These are phyloP conservation scores for Populus hybrid DNA, from an alignment of 441 rosid genomes.

Conservation along the genomic window DNA sequence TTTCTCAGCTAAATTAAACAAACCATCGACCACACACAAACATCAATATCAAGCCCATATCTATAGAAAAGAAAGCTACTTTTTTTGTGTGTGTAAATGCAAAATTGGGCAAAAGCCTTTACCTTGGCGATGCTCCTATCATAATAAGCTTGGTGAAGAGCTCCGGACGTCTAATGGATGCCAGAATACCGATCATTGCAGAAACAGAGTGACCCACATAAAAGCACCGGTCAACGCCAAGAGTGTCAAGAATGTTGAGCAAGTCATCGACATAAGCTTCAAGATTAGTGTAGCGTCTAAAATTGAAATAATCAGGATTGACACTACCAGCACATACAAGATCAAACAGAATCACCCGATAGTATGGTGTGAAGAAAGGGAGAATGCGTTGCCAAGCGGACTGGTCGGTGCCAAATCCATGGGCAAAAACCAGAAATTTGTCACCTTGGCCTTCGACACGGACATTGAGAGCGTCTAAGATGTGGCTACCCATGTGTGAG, in stretches of 20 bases:
- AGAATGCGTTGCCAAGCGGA: constrained; percentile 90
- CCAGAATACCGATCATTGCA: constrained; percentile 70
- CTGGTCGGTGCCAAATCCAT: constrained; percentile 93
- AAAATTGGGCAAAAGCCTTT: not conserved
- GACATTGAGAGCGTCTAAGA: constrained; percentile 82
- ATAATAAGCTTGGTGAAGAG: constrained; percentile 80
- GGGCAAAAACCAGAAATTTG: constrained; percentile 60
- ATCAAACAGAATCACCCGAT: constrained; percentile 64
- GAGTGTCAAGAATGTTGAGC: constrained; percentile 70
- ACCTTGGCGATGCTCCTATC: constrained; percentile 84
- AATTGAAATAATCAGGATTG: constrained; percentile 81
- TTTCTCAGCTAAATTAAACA: not conserved
- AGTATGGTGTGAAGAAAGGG: constrained; percentile 59
- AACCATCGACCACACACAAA: not conserved
- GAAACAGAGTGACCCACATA: constrained; percentile 87
- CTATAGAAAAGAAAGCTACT: not conserved
- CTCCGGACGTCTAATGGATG: constrained; percentile 81
- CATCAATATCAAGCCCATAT: not conserved
- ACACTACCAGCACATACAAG: constrained; percentile 94
- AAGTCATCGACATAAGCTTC: constrained; percentile 78
- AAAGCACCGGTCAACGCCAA: constrained; percentile 51
- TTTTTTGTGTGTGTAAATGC: not conserved
- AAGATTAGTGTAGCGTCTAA: constrained; percentile 60
- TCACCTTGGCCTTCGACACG: constrained; percentile 72
- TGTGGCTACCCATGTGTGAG: constrained; percentile 35